Evolutionary conservation across 805 yeast species (phyloP), one percentile per base, ranked within the genome.

Genomic region (Ogataea trehalophila): DNA sequence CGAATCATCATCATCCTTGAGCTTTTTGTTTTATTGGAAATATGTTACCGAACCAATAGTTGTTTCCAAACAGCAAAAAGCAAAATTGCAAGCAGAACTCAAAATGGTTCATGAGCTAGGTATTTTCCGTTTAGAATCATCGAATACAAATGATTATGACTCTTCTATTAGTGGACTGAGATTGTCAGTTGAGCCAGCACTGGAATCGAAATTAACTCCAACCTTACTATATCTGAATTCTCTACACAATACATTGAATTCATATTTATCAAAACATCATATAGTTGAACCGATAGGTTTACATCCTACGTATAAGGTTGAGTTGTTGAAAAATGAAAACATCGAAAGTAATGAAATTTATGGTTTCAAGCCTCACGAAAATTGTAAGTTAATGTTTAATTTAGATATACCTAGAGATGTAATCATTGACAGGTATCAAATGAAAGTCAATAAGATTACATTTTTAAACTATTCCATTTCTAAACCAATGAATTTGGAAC

Each of bases 361-460:
- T 39, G 43, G 22, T 26, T 47, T 20, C 35, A 42, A 39, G 37
- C 55, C 47, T 15, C 39, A 18, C 6, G 44, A 48, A 13, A 17
- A 38, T 15, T 65, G 69, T 46, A 26, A 49, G 15, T 47, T 65
- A 34, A 51, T 48, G 42, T 57, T 58, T 42, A 51, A 58, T 13
- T 22, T 60, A 15, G 60, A 54, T 29, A 38, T 65, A 14, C 64
- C 69, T 16, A 53, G 58, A 8, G 44, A 52, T 33, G 40, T 62
- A 9, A 59, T 66, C 11, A 34, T 63, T 11, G 69, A 66, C 49
- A 51, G 51, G 38, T 61, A 61, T 49, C 65, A 65, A 45, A 35
- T 50, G 35, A 36, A 41, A 2, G 36, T 44, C 17, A 20, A 22
- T 13, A 20, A 22, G 9, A 20, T 33, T 17, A 20, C 44, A 17